These are phyloP conservation scores for Ascomycota sp. DNA, from an alignment of 2,329 filamentous ascomycete species.

Conservation along the genomic window DNA sequence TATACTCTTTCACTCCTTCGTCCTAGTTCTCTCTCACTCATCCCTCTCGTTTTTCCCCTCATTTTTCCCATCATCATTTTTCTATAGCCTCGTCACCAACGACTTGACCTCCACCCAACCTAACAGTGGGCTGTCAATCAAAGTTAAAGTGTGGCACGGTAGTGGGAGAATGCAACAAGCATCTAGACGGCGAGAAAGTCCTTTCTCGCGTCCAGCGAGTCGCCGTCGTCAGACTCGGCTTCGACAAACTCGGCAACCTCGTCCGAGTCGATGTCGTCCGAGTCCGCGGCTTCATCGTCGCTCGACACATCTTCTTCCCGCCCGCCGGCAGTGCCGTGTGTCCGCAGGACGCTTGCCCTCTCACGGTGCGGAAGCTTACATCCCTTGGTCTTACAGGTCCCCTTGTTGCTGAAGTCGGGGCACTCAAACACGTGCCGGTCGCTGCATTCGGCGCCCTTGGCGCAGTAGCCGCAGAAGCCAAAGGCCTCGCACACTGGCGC, in stretches of 20 bases:
- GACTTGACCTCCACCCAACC: too few species aligned
- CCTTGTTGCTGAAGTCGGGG: conserved; percentile 84
- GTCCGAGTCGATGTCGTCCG: conserved; percentile 65
- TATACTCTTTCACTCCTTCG: too few species aligned
- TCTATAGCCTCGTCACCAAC: too few species aligned
- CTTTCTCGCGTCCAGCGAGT: conserved; percentile 43
- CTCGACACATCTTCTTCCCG: conserved; percentile 54
- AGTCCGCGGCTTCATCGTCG: conserved; percentile 52
- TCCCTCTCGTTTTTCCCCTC: too few species aligned
- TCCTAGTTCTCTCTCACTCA: too few species aligned
- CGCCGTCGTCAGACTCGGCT: conserved; percentile 46
- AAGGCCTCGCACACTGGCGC: conserved; percentile 72
- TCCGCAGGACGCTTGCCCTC: conserved; percentile 60
- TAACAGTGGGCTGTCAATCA: too few species aligned
- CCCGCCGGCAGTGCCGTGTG: conserved; percentile 32
- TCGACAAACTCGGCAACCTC: conserved; percentile 46
- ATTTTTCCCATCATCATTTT: too few species aligned
- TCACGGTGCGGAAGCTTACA: conserved; percentile 80
- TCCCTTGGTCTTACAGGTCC: conserved; percentile 57
- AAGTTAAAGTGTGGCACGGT: too few species aligned
- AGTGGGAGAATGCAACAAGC: too few species aligned
- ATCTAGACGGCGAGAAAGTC: conserved; percentile 32
- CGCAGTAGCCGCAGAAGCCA: conserved; percentile 74
- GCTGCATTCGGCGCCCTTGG: conserved; percentile 55
- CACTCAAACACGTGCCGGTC: conserved; percentile 85